A percentile compares a stretch with the other conserved stretches of the same genome.
phyloP scores from a whole-genome alignment of 805 yeast species.

The Jamesozyma rosinii region DNA sequence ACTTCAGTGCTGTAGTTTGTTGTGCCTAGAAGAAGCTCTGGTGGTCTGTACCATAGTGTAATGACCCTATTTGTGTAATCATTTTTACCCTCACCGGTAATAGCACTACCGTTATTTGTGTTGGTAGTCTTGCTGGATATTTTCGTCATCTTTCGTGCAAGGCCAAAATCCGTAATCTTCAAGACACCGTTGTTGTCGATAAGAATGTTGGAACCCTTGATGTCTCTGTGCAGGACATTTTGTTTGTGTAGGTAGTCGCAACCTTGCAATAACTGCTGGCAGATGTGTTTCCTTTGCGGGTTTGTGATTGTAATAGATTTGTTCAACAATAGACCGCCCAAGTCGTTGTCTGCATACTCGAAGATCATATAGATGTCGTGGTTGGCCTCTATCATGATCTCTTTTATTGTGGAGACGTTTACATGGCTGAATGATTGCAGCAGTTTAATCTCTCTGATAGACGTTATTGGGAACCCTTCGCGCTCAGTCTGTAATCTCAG shows the following conservation, averaged over 20 bases:
- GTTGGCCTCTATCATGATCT: constrained; percentile 72
- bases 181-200: constrained; percentile 53
- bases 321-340: constrained; percentile 78
- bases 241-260: constrained; percentile 59
- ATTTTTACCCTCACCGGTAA: constrained; percentile 40
- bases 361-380: constrained; percentile 76
- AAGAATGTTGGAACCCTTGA: constrained; percentile 71
- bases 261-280: constrained; percentile 59
- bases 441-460: constrained; percentile 80
- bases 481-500: constrained; percentile 77
- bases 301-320: constrained; percentile 53
- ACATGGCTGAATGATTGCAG: constrained; percentile 70
- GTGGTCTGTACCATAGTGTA: constrained; percentile 96
- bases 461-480: constrained; percentile 95
- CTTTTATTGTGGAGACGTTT: constrained; percentile 72
- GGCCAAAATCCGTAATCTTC: constrained; percentile 74
- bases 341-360: constrained; percentile 88
- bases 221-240: constrained; percentile 68
- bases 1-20: constrained; percentile 86
- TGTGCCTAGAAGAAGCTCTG: constrained; percentile 82
- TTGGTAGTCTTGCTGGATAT: constrained; percentile 7
- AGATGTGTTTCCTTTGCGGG: constrained; percentile 57
- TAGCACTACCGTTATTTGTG: too few species aligned
- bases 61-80: constrained; percentile 93
- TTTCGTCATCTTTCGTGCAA: constrained; percentile 60